A percentile compares a stretch with the other conserved stretches of the same genome.
phyloP scores from a whole-genome alignment of 371 early-diverging fungal species.

The Rhizomucor miehei region DNA sequence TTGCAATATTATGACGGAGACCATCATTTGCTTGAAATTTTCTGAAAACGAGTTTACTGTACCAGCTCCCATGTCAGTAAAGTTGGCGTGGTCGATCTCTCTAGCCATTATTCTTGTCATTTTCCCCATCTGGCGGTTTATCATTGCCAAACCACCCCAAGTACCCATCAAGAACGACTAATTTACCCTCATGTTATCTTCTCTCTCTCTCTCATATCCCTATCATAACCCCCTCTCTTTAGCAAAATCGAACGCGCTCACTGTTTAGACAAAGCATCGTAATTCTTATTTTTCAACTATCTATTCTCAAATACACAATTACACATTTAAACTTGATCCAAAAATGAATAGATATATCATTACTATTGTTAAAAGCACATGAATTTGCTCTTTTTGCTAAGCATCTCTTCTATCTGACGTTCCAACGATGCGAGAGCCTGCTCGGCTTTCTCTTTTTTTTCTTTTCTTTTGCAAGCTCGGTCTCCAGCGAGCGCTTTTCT shows the following conservation, averaged over 20 bases:
- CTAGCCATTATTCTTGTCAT: neutral
- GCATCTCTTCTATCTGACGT: slow-evolving; percentile 26
- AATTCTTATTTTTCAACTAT: too few species aligned
- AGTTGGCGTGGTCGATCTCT: slow-evolving; percentile 68
- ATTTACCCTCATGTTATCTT: too few species aligned
- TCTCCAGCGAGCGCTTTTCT: slow-evolving; percentile 17
- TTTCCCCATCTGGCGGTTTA: neutral
- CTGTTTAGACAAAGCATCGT: too few species aligned
- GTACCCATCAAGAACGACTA: too few species aligned
- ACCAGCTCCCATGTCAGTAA: slow-evolving; percentile 76
- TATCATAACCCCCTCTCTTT: too few species aligned
- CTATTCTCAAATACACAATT: too few species aligned
- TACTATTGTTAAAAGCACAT: slow-evolving; percentile 27
- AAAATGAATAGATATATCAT: too few species aligned
- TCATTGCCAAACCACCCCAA: neutral
- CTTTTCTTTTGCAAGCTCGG: slow-evolving; percentile 13
- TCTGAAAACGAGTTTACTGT: slow-evolving; percentile 80
- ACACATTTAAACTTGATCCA: too few species aligned
- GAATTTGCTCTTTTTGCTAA: slow-evolving; percentile 33
- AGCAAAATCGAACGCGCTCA: too few species aligned
- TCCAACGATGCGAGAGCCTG: slow-evolving; percentile 21
- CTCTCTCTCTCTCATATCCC: too few species aligned
- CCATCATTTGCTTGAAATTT: slow-evolving; percentile 88
- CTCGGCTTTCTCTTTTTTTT: slow-evolving; percentile 26
- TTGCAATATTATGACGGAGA: slow-evolving; percentile 85